Evolutionary conservation across 257 asterid species (phyloP).

Genomic region (Solanum bulbocastanum): DNA sequence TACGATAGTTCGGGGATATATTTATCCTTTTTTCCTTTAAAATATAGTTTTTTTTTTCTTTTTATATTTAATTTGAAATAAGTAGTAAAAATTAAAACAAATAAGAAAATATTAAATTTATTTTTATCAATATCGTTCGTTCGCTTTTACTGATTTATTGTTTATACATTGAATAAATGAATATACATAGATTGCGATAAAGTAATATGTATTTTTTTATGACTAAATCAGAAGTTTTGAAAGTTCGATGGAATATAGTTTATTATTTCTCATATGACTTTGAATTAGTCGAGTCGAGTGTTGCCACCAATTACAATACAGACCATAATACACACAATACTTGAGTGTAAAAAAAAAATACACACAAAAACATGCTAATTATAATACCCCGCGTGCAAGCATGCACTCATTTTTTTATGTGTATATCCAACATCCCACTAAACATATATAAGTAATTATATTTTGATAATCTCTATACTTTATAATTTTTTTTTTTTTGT

Average conservation of each 20-base stretch:
- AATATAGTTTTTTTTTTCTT: not conserved
- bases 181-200: not conserved
- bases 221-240: not conserved
- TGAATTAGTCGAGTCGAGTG: no score
- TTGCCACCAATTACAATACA: not conserved
- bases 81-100: no score
- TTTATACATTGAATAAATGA: no score
- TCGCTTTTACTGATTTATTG: not conserved
- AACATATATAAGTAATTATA: not conserved
- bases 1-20: no score
- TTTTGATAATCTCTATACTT: conserved; percentile 16
- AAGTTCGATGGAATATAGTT: no score
- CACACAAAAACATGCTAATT: conserved; percentile 22
- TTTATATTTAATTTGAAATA: not conserved
- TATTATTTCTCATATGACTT: no score
- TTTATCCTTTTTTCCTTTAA: no score
- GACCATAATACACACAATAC: not conserved
- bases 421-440: conserved; percentile 7
- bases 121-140: not conserved
- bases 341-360: not conserved
- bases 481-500: not conserved
- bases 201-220: no score
- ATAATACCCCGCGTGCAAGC: conserved; percentile 27
- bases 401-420: conserved; percentile 15
- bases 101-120: not conserved